phyloP scores from a whole-genome alignment of 2,329 filamentous ascomycete genomes.

The Atkinsonella hypoxylon region DNA sequence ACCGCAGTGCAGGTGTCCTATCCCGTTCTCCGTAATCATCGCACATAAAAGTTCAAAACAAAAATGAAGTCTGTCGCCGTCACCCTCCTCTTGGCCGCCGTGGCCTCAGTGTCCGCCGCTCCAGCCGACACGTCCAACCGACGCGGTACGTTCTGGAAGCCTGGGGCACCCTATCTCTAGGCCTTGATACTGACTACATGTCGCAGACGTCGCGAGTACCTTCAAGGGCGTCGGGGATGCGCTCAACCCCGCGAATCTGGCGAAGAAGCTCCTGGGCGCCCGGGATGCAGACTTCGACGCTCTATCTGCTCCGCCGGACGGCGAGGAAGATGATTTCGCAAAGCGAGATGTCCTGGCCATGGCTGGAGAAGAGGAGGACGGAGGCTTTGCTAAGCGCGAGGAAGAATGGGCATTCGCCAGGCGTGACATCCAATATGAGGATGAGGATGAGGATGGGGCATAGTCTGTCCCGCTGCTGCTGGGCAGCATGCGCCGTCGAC shows the following conservation, averaged over 20 bases:
- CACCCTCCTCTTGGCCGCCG: not conserved
- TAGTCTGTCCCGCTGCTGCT: not conserved
- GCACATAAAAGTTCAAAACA: not conserved
- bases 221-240: no score
- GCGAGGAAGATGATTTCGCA: not conserved
- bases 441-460: not conserved
- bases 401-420: not conserved
- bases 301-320: not conserved
- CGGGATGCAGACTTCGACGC: not conserved
- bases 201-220: no score
- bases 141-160: not conserved
- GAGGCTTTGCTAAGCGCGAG: not conserved
- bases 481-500: not conserved
- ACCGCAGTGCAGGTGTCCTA: not conserved
- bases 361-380: not conserved
- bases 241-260: not conserved
- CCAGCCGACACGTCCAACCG: not conserved
- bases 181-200: no score
- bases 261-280: not conserved
- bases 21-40: not conserved
- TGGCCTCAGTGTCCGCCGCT: constrained; percentile 1
- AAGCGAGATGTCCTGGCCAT: not conserved
- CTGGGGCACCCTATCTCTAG: no score
- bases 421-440: not conserved
- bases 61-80: constrained; percentile 3